These are phyloP conservation scores for Somion occarium DNA, from an alignment of 1,284 basidiomycete species.

Conservation along the genomic window DNA sequence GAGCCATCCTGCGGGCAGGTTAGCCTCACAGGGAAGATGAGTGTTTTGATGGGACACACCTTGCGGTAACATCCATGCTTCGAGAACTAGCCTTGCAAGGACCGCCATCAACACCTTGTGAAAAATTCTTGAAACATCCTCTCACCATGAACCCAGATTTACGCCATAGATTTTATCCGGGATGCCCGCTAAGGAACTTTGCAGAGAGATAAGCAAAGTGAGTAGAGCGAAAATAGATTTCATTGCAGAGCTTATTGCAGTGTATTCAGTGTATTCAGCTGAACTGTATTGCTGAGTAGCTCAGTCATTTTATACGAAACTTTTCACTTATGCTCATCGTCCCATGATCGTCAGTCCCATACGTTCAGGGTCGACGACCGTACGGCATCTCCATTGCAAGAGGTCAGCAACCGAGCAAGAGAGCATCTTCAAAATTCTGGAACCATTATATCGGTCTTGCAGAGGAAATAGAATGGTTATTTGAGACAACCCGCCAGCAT, in stretches of 20 bases:
- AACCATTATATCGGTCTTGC: background rate
- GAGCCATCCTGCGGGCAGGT: constrained; percentile 45
- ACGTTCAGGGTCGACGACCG: background rate
- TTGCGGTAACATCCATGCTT: constrained; percentile 68
- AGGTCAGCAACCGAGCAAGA: background rate
- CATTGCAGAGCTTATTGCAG: background rate
- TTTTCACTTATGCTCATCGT: background rate
- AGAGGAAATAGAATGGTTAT: background rate
- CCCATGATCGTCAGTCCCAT: background rate
- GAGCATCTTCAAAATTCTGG: background rate
- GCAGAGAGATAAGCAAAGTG: background rate
- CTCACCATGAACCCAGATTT: constrained; percentile 58
- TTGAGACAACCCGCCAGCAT: background rate
- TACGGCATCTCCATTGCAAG: background rate
- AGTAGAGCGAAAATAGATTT: background rate
- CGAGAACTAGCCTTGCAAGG: constrained; percentile 46
- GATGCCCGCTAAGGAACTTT: constrained; percentile 11
- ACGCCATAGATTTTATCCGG: constrained; percentile 61
- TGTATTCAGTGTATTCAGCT: background rate
- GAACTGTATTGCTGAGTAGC: background rate
- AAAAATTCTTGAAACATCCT: background rate
- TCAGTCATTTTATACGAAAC: background rate
- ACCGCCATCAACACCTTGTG: background rate
- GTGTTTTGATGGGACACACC: constrained; percentile 27
- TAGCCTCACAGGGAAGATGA: background rate